Evolutionary conservation across 2,329 filamentous ascomycete species (phyloP).

Genomic region (Daldinia sp.): DNA sequence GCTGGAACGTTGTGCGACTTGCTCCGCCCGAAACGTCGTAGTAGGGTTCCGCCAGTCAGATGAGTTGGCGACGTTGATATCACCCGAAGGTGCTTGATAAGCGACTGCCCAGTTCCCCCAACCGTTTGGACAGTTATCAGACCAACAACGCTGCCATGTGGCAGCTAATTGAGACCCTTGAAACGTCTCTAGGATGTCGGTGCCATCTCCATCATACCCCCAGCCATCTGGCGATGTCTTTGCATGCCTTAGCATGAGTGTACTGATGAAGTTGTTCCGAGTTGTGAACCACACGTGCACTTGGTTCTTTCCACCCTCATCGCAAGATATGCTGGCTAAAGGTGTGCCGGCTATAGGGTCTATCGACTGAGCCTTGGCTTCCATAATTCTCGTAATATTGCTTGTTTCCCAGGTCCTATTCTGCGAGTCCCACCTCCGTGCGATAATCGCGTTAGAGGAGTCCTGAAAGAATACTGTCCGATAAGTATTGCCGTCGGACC

Average conservation of each 20-base stretch:
- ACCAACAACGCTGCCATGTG: conserved; percentile 28
- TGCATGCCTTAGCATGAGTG: not conserved
- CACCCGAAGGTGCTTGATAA: conserved; percentile 26
- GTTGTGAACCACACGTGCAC: conserved; percentile 24
- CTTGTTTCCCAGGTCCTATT: conserved; percentile 32
- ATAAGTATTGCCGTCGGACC: conserved; percentile 25
- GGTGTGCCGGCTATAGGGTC: conserved; percentile 12
- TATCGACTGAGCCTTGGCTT: conserved; percentile 2
- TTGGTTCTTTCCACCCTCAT: not conserved
- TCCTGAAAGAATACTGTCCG: conserved; percentile 43
- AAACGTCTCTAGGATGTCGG: not conserved
- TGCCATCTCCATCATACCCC: not conserved
- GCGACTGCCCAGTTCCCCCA: conserved; percentile 26
- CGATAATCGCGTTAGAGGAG: conserved; percentile 29
- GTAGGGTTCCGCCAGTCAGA: conserved; percentile 13
- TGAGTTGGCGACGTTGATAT: conserved; percentile 25
- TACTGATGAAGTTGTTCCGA: conserved; percentile 6
- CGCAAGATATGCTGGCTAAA: conserved; percentile 20
- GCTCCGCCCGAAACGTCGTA: not conserved
- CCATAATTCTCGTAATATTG: conserved; percentile 23
- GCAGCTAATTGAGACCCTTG: conserved; percentile 24
- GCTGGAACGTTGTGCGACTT: conserved; percentile 16
- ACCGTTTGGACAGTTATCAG: not conserved
- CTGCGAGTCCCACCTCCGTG: conserved; percentile 38
- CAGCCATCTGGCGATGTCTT: conserved; percentile 12